Conservation (phyloP, 2,329 filamentous ascomycete species). For the Paraconiothyrium brasiliense region DNA sequence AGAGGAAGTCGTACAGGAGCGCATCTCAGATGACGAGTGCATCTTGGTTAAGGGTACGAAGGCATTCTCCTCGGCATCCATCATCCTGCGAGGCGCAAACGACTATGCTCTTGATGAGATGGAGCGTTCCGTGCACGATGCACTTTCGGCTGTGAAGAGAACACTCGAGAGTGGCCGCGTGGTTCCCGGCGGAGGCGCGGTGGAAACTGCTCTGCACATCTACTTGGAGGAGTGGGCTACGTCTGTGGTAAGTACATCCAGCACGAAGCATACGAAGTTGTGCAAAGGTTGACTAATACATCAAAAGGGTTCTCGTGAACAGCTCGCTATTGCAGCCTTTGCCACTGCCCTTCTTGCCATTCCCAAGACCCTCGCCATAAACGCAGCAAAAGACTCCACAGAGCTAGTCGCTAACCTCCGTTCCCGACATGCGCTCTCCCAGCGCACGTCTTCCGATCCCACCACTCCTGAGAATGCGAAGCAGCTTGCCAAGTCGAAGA, state of each 20-base stretch:
- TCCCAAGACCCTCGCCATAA: slow-evolving; percentile 95
- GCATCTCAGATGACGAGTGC: slow-evolving; percentile 98
- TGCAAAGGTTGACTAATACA: not conserved
- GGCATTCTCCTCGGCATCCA: slow-evolving; percentile 89
- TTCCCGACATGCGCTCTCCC: slow-evolving; percentile 90
- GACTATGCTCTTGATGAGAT: slow-evolving; percentile 98
- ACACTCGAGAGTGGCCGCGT: slow-evolving; percentile 97
- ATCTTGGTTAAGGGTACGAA: slow-evolving; percentile 97
- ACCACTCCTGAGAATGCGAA: slow-evolving; percentile 78
- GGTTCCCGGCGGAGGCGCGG: slow-evolving; percentile 93
- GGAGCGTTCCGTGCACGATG: slow-evolving; percentile 98
- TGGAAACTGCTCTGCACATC: slow-evolving; percentile 98
- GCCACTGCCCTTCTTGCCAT: slow-evolving; percentile 93
- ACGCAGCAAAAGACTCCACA: slow-evolving; percentile 94
- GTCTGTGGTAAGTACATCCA: slow-evolving; percentile 73
- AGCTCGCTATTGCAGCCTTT: slow-evolving; percentile 97
- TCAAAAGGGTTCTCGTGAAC: slow-evolving; percentile 81
- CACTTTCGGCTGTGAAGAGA: slow-evolving; percentile 94
- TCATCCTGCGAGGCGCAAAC: slow-evolving; percentile 94
- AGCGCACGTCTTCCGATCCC: slow-evolving; percentile 82
- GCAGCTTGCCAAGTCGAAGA: slow-evolving; percentile 89
- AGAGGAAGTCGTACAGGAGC: slow-evolving; percentile 97
- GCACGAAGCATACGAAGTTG: not conserved
- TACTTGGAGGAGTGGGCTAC: slow-evolving; percentile 99
- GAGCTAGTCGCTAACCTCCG: slow-evolving; percentile 96